Base-by-base conservation (phyloP, 192 early-diverging fungal genomes). In the Piromyces finnis region DNA sequence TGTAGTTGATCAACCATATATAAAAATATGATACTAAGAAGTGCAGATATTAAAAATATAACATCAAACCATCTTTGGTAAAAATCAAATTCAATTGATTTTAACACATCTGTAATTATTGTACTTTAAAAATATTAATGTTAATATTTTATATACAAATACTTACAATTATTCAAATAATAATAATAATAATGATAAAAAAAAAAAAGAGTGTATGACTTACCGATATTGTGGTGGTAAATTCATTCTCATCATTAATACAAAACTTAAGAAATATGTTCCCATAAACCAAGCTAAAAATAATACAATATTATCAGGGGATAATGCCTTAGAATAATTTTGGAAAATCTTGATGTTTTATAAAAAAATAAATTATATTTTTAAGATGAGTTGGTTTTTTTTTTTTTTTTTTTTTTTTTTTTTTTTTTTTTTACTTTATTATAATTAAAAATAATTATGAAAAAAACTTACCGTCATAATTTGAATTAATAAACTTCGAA, bases 61-160 rank as follows among this genome's bases (percentile, higher is more conserved):
- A 93, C 88, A 85, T 98, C 97, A 80, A 95, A 96, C 97, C 96
- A 97, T 78, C 91, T 92, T 82, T 94, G 92, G 85, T 95, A 98
- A 83, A 94, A 97, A 83, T 93, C 87, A 81, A 97, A 95, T 78
- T 96, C 93, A 22, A 96, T 91, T 17, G 91, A 87, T 29, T 92
- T 93, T 79, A 97, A 84, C 0, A 94, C 90, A 16, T 90, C 91
- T 2, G 93, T 93, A 68, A 95, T 94, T 81, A 95, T 92, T 28
- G 89, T 90, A 18, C 90, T 88, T 26, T 79, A 77, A 15, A 77
- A n/a, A 0, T 26, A 35, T 3, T 32, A 78, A 30, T 30, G 41
- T 16, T 39, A 78, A 83, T 27, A 29, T 79, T 12, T 77, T 29
- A n/a, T 17, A 36, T 30, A 39, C n/a, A n/a, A n/a, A n/a, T n/a